phyloP scores from a whole-genome alignment of 345 rosid genomes.

The Mallotus nudiflorus region DNA sequence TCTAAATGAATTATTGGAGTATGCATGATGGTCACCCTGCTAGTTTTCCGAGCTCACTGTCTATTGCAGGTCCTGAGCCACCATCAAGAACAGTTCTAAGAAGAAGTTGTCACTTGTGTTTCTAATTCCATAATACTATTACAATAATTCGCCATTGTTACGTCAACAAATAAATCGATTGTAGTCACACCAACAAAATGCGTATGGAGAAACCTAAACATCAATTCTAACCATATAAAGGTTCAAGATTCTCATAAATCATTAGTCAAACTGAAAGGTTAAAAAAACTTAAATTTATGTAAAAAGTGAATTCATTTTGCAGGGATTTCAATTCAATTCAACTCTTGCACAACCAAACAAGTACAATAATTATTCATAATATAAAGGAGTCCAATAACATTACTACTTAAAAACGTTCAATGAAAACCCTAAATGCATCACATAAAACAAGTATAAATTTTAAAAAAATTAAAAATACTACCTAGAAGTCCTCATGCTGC shows the following conservation, averaged over 20 bases:
- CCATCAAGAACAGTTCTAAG: too few species aligned
- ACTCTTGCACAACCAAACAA: too few species aligned
- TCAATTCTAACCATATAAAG: neutral
- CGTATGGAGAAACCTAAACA: neutral
- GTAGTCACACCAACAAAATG: neutral
- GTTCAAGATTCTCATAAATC: neutral
- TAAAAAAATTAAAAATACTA: neutral
- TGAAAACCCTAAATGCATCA: neutral
- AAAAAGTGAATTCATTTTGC: conserved; percentile 75
- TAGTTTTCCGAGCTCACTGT: too few species aligned
- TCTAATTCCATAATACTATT: too few species aligned
- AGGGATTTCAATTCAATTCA: too few species aligned
- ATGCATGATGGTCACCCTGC: too few species aligned
- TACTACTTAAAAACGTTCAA: too few species aligned
- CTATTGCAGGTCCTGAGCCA: too few species aligned
- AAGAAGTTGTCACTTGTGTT: too few species aligned
- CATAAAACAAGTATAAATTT: conserved; percentile 8
- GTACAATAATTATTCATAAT: neutral
- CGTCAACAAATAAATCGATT: neutral
- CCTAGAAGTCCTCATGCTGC: conserved; percentile 50
- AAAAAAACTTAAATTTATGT: conserved; percentile 60
- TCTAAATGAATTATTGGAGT: too few species aligned
- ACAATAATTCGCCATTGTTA: too few species aligned
- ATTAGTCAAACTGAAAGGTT: neutral
- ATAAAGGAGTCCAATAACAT: neutral